Evolutionary conservation across 2,329 filamentous ascomycete species (phyloP), one percentile per base, ranked within the genome.

Genomic region (Rasamsonia emersonii): DNA sequence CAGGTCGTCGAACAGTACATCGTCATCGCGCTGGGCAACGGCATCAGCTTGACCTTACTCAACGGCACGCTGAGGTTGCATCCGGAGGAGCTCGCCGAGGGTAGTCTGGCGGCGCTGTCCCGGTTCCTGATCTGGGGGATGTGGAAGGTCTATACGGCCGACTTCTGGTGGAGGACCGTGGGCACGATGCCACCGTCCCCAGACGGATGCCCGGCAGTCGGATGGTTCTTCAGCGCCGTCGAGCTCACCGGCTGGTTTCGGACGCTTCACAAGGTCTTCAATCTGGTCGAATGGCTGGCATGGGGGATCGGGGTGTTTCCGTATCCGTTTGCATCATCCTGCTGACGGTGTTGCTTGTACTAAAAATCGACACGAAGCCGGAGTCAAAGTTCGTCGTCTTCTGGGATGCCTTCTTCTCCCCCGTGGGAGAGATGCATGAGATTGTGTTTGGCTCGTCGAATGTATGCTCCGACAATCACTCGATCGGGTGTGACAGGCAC

Each of bases 41-140:
- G 30, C 5, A 32, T 32, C 13, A 32, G 11, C n/a, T 25, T 23
- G 21, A 32, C 21, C 18, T 10, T 32, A n/a, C 30, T 32, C 9
- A 15, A 6, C 7, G 30, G 30, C n/a, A 23, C 30, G 10, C 30
- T 32, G 20, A 10, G 18, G 14, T 17, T 32, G 7, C 10, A 32
- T 25, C 30, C 30, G 10, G 20, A n/a, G 11, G n/a, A 10, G 7
- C 18, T 32, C 20, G 25, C 13, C 10, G 30, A 32, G 19, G 18
- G 20, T 14, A 17, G 30, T 16, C 13, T 32, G 5, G n/a, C 30
- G 10, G 19, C 30, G 5, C n/a, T 23, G n/a, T 25, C 4, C 8
- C 18, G 20, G 11, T 32, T 32, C 16, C 18, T 32, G 2, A 18
- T 18, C 10, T 32, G 30, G 30, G 30, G 10, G 4, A 14, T 26